Evolutionary conservation across 371 early-diverging fungal genomes (phyloP), one percentile per base, ranked within the genome.

Genomic region (Blastocladiella emersonii): DNA sequence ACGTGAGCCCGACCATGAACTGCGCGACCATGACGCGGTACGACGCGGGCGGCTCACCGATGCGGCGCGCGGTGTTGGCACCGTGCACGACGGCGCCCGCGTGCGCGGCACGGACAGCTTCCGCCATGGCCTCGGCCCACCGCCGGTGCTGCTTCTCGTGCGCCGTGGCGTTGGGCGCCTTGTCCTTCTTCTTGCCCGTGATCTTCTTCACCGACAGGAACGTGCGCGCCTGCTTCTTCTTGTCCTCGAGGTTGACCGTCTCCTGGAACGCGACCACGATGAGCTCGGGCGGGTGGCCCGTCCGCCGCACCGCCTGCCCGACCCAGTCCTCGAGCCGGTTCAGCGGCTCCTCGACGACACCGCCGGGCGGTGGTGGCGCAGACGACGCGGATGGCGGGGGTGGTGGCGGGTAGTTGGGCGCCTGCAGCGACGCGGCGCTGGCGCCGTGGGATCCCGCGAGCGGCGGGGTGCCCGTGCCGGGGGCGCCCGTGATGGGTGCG

Each of bases 211-310:
- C 74, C 39, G 77, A 78, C 45, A 85, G 21, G 32, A 59, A 59
- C 36, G 59, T 59, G 17, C 37, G n/a, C 19, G 59, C 59, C 32
- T 32, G 34, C 41, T 78, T 76, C 57, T 81, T 84, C 59, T 85
- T 85, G 60, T 82, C 82, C 68, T 91, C 90, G 55, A 93, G 70
- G 67, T 91, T 88, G 3, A 92, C 85, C 62, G 89, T 81, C 70
- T 93, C 94, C 73, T 93, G 94, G 64, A 92, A 86, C 8, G 89
- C 90, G 39, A 92, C 77, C 4, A 86, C 87, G 69, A 90, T 84
- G 36, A 93, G 80, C 66, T 89, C 87, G 2, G 93, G 90, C 34
- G 76, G 75, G n/a, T 77, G 71, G 3, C 51, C 66, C 34, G 21
- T 71, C 67, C 5, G 69, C 67, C 1, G 77, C 72, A 61, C 77